Evolutionary conservation across 2,329 filamentous ascomycete genomes (phyloP).

Genomic region (Lachnellula suecica): DNA sequence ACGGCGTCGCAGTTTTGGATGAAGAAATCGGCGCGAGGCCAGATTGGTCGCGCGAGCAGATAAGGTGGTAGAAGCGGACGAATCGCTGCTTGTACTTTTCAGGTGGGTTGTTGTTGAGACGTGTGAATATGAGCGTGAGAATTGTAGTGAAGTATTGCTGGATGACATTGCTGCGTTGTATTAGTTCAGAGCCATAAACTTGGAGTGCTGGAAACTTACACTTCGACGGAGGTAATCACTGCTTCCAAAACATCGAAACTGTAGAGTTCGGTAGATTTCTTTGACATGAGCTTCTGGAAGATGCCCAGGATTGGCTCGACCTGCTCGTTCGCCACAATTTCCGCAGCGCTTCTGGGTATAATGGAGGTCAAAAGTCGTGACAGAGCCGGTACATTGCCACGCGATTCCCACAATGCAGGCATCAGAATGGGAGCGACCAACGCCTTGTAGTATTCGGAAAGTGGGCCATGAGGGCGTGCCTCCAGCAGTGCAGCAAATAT

Average conservation of each 20-base stretch:
- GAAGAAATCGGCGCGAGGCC: conserved; percentile 91
- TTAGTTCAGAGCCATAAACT: conserved; percentile 25
- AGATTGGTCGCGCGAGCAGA: conserved; percentile 68
- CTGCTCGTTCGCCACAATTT: conserved; percentile 77
- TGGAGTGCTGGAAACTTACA: conserved; percentile 51
- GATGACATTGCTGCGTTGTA: conserved; percentile 52
- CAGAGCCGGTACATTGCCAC: conserved; percentile 89
- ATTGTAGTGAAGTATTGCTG: conserved; percentile 59
- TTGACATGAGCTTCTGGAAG: conserved; percentile 84
- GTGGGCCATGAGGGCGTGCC: conserved; percentile 72
- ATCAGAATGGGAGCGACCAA: conserved; percentile 77
- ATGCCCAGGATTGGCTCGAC: conserved; percentile 88
- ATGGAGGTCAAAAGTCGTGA: conserved; percentile 82
- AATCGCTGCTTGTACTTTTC: conserved; percentile 87
- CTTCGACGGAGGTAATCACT: conserved; percentile 69
- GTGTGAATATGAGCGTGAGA: conserved; percentile 76
- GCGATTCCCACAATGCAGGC: conserved; percentile 85
- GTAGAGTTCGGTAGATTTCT: conserved; percentile 68
- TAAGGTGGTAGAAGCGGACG: conserved; percentile 90
- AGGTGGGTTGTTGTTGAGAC: conserved; percentile 59
- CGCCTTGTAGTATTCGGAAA: conserved; percentile 78
- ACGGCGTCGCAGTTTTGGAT: conserved; percentile 80
- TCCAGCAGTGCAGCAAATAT: conserved; percentile 89
- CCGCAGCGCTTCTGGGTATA: conserved; percentile 71
- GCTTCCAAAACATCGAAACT: conserved; percentile 90